Percentiles rank a stretch among this genome's conserved stretches.
These are phyloP conservation scores for Isoetes taiwanensis DNA, from an alignment of 75 land plant species.

Conservation along the genomic window DNA sequence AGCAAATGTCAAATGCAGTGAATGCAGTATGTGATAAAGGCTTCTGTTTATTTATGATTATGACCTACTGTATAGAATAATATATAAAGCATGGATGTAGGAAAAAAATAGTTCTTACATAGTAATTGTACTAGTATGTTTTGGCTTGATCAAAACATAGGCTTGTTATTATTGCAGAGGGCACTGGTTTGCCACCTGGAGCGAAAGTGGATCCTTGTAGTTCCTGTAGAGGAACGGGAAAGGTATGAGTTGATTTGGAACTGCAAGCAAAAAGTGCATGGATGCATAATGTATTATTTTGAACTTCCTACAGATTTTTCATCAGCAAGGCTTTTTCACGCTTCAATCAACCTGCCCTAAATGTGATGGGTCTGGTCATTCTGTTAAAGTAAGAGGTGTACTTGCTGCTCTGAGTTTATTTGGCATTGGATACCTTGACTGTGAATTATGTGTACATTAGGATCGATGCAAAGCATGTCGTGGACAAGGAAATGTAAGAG, in stretches of 20 bases:
- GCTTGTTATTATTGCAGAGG: neutral
- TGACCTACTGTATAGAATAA: neutral
- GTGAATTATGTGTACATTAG: conserved; percentile 15
- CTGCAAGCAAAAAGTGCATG: no score
- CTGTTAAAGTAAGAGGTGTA: conserved; percentile 37
- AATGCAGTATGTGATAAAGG: neutral
- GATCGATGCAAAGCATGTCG: conserved; percentile 56
- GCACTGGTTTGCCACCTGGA: neutral
- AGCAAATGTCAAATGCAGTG: neutral
- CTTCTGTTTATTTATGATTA: neutral
- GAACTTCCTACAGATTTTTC: conserved; percentile 29
- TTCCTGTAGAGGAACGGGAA: neutral
- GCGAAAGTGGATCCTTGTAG: neutral
- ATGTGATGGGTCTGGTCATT: conserved; percentile 72
- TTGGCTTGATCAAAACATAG: neutral
- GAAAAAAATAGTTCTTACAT: neutral
- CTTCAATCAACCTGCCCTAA: conserved; percentile 47
- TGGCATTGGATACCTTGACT: neutral
- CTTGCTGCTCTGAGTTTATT: neutral
- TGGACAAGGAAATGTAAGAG: conserved; percentile 46
- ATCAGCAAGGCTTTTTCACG: conserved; percentile 48
- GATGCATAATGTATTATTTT: no score
- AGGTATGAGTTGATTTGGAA: neutral
- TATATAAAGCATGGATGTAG: neutral
- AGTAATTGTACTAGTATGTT: neutral